phyloP scores from a whole-genome alignment of 2,329 filamentous ascomycete species.

The Verticillium isaacii region DNA sequence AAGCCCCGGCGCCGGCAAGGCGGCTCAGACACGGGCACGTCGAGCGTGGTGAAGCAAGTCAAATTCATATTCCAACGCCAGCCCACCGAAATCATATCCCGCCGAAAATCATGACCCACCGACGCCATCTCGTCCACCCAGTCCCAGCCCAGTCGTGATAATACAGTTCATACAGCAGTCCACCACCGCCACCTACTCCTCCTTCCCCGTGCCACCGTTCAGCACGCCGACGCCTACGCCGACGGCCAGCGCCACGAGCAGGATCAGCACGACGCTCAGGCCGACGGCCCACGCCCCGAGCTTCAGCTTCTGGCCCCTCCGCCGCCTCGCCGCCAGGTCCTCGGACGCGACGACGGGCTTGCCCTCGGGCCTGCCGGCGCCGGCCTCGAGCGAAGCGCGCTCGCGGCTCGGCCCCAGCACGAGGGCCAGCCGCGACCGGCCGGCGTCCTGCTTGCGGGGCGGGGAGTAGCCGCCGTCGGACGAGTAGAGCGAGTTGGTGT shows the following conservation, averaged over 20 bases:
- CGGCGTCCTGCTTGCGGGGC: neutral
- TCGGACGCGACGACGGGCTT: neutral
- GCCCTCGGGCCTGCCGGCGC: neutral
- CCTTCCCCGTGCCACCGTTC: neutral
- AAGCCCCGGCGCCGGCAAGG: no score
- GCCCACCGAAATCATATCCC: neutral
- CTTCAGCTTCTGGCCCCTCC: conserved; percentile 11
- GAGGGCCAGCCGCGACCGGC: neutral
- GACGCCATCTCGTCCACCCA: neutral
- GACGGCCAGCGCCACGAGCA: conserved; percentile 11
- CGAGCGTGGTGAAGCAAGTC: neutral
- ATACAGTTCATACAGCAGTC: neutral
- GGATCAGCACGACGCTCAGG: conserved; percentile 8
- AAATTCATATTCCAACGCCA: neutral
- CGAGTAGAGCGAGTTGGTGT: conserved; percentile 1
- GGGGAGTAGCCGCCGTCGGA: conserved; percentile 1
- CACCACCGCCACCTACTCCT: neutral
- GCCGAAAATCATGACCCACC: neutral
- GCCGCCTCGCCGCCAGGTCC: conserved; percentile 6
- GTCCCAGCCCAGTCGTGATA: neutral
- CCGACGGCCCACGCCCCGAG: conserved; percentile 5
- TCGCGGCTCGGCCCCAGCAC: neutral
- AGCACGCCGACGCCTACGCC: conserved; percentile 10
- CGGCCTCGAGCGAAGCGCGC: neutral
- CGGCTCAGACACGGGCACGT: no score